Base-by-base conservation (phyloP, 164 flowering plant genomes). In the Tetracentron sinense region DNA sequence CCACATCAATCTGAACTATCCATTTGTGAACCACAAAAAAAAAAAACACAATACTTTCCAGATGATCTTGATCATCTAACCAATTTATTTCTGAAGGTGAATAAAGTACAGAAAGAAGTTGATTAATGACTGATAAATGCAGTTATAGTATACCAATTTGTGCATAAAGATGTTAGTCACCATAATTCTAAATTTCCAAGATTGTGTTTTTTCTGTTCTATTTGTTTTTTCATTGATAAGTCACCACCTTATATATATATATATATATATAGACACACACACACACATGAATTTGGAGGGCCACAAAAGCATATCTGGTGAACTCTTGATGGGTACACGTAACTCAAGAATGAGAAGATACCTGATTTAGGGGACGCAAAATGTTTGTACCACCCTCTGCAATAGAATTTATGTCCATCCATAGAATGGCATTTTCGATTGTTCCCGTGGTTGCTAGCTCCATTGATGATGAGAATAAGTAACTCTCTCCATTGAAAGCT, bases 311-410 rank as follows among this genome's bases (percentile, higher is more conserved):
- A 50, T 16, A 31, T 19, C 16, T 20, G n/a, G 23, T 42, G 42
- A 55, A 44, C n/a, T 30, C 14, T 35, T 14, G 26, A 38, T 19
- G 14, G 7, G 2, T n/a, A 68, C 30, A 63, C 38, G 38, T 50
- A 16, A 28, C 54, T 21, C 14, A 27, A 17, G 25, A 50, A 33
- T 19, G 35, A 51, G 44, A 23, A 23, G 56, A 64, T 49, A 95
- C 99, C 96, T 83, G 77, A 60, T 73, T 83, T 25, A 95, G 49
- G n/a, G 99, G 89, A 74, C 44, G 72, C 54, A 77, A 72, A 63
- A 92, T 86, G 74, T 86, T 78, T 60, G 99, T 92, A 35, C 79
- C 81, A 50, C 91, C 99, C 4, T 82, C 87, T 1, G 88, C 84
- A 63, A 84, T 69, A 64, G 84, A 80, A 26, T 78, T 80, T 33